These are phyloP conservation scores for Begonia fuchsioides DNA, from an alignment of 306 rosid species.

Conservation along the genomic window DNA sequence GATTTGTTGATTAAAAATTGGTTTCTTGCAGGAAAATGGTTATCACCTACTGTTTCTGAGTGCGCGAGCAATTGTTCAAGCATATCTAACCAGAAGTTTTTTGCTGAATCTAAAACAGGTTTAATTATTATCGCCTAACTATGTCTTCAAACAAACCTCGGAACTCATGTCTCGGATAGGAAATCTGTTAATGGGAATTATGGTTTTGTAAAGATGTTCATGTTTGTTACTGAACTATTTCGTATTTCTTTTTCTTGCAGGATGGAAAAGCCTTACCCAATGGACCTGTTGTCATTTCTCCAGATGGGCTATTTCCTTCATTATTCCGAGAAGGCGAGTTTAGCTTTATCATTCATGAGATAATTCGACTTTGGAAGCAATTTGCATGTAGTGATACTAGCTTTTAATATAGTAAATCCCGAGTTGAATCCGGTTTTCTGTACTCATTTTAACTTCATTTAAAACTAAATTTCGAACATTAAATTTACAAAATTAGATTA, in stretches of 20 bases:
- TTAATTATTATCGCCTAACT: too few species aligned
- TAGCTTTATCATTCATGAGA: neutral
- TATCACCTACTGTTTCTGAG: conserved; percentile 94
- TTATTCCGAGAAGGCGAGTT: conserved; percentile 79
- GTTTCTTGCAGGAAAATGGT: conserved; percentile 77
- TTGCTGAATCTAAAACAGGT: conserved; percentile 21
- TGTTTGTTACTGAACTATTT: neutral
- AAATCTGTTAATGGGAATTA: too few species aligned
- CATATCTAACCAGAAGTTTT: conserved; percentile 89
- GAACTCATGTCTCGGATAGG: too few species aligned
- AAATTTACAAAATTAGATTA: too few species aligned
- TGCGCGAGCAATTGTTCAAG: conserved; percentile 98
- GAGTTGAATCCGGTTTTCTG: neutral
- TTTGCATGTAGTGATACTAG: too few species aligned
- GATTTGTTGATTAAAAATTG: too few species aligned
- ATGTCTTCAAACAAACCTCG: too few species aligned
- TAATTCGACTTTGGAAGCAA: conserved; percentile 3
- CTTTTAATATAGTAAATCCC: too few species aligned
- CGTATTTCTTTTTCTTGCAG: conserved; percentile 18
- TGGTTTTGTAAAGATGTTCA: too few species aligned
- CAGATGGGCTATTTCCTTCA: conserved; percentile 91
- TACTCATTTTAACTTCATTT: conserved; percentile 1
- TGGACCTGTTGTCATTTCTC: conserved; percentile 96
- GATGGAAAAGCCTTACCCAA: conserved; percentile 88
- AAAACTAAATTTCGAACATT: too few species aligned